These are phyloP conservation scores for Amoebophrya sp. DNA, from an alignment of 169 alveolate species.

Conservation along the genomic window DNA sequence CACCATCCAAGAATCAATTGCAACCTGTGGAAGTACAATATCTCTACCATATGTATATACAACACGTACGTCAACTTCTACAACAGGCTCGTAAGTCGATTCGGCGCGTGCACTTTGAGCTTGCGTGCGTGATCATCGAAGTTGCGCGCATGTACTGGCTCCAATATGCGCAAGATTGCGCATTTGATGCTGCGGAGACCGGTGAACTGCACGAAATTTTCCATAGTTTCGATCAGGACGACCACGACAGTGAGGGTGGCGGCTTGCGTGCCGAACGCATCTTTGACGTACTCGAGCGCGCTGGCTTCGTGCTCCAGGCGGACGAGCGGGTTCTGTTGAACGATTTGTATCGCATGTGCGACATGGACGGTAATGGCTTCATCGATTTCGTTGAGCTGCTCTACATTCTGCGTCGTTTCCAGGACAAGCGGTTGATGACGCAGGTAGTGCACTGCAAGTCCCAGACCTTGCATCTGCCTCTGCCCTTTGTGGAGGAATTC, in stretches of 20 bases:
- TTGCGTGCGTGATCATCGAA: neutral
- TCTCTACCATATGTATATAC: no score
- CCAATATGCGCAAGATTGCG: conserved; percentile 3
- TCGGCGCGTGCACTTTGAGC: neutral
- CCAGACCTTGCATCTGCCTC: neutral
- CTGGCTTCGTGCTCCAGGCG: neutral
- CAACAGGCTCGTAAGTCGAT: no score
- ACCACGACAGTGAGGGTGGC: neutral
- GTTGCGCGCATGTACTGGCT: neutral
- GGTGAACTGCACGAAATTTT: neutral
- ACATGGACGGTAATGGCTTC: neutral
- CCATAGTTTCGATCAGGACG: neutral
- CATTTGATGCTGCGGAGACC: neutral
- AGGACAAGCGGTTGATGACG: neutral
- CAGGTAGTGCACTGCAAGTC: neutral
- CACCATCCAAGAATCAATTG: no score
- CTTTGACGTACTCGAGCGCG: neutral
- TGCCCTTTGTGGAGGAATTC: neutral
- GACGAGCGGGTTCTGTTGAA: neutral
- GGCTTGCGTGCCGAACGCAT: neutral
- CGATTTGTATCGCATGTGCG: neutral
- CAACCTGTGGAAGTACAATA: no score
- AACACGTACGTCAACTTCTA: no score
- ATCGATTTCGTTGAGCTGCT: neutral
- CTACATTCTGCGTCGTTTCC: neutral